phyloP scores from a whole-genome alignment of 2,329 filamentous ascomycete species.

The Fusarium oxysporum region DNA sequence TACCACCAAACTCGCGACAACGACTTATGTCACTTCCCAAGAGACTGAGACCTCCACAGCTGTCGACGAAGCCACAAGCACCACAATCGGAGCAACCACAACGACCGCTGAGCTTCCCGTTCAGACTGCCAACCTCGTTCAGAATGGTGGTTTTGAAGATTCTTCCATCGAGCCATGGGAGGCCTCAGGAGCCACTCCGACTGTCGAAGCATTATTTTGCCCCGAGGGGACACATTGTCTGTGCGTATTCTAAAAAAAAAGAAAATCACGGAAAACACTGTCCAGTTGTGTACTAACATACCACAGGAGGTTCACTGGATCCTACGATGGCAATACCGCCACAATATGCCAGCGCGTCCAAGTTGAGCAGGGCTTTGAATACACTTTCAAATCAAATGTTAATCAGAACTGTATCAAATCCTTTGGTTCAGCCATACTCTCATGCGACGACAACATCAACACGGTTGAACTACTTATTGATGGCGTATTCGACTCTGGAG shows the following conservation, averaged over 20 bases:
- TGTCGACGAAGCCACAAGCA: background rate
- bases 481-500: background rate
- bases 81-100: background rate
- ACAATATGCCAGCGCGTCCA: background rate
- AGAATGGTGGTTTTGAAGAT: background rate
- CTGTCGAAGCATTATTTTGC: background rate
- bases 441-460: background rate
- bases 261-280: rapidly evolving
- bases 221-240: background rate
- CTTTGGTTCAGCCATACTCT: background rate
- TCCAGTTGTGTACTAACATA: background rate
- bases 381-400: background rate
- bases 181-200: background rate
- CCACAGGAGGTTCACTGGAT: background rate
- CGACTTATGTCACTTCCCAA: background rate
- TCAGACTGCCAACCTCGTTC: background rate
- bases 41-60: too few relatives aligned
- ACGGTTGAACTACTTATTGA: background rate
- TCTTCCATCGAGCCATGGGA: background rate
- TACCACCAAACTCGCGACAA: background rate
- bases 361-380: background rate
- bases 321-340: background rate
- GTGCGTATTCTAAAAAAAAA: background rate
- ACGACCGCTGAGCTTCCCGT: background rate
- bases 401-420: background rate